Evolutionary conservation across 345 rosid species (phyloP).

Genomic region (Turritis glabra): DNA sequence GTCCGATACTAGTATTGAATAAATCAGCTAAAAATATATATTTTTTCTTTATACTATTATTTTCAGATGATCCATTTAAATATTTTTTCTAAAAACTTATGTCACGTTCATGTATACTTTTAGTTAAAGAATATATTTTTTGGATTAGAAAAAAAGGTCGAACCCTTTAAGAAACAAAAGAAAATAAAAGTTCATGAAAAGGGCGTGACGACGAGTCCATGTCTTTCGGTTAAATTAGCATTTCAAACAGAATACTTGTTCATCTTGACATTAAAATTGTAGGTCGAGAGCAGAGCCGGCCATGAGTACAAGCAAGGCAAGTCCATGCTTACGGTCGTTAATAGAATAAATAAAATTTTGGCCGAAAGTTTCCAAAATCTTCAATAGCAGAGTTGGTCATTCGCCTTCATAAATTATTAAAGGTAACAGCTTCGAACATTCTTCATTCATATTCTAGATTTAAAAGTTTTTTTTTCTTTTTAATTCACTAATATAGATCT

Average conservation of each 20-base stretch:
- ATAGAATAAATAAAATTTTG: too few relatives aligned
- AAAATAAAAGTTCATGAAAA: conserved; percentile 23
- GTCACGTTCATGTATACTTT: conserved; percentile 22
- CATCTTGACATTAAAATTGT: conserved; percentile 16
- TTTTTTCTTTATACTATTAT: not conserved
- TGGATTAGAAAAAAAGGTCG: not conserved
- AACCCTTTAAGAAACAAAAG: conserved; percentile 3
- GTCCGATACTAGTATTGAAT: too few relatives aligned
- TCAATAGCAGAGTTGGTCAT: too few relatives aligned
- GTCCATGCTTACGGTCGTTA: too few relatives aligned
- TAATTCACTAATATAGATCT: too few relatives aligned
- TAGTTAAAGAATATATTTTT: not conserved
- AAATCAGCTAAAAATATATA: not conserved
- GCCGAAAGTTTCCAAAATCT: too few relatives aligned
- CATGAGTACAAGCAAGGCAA: too few relatives aligned
- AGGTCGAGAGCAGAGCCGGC: too few relatives aligned
- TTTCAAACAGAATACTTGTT: conserved; percentile 4
- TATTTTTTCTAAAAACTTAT: not conserved
- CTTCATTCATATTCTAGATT: too few relatives aligned
- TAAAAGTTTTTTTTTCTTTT: too few relatives aligned
- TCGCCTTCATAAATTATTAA: too few relatives aligned
- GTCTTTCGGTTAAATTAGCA: not conserved
- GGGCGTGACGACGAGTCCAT: conserved; percentile 16
- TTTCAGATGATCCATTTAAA: not conserved
- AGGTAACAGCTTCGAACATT: too few relatives aligned